These are phyloP conservation scores for Aspergillus neotritici DNA, from an alignment of 2,329 filamentous ascomycete genomes.

Conservation along the genomic window DNA sequence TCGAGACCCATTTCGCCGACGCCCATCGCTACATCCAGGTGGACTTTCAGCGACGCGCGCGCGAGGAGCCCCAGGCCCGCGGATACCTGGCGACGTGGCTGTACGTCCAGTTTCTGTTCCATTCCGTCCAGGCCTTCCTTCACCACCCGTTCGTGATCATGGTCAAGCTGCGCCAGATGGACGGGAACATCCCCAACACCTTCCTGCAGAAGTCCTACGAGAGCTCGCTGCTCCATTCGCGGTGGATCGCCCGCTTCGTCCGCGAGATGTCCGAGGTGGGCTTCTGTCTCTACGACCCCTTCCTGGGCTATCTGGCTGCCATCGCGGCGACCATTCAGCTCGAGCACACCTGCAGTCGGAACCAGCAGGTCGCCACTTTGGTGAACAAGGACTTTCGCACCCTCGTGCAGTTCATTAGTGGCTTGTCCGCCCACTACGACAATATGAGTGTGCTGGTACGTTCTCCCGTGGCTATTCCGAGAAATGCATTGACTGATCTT, in stretches of 20 bases:
- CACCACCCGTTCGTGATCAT: slow-evolving; percentile 26
- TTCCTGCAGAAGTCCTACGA: slow-evolving; percentile 26
- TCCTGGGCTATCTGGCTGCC: slow-evolving; percentile 23
- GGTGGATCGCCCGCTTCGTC: slow-evolving; percentile 23
- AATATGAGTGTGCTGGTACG: slow-evolving; percentile 20
- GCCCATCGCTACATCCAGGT: slow-evolving; percentile 24
- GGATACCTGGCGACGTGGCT: slow-evolving; percentile 23
- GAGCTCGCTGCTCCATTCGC: slow-evolving; percentile 23
- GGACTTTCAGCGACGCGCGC: slow-evolving; percentile 20
- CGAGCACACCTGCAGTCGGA: slow-evolving; percentile 22
- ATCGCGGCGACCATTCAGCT: slow-evolving; percentile 26
- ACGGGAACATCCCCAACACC: slow-evolving; percentile 19
- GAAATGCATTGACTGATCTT: background rate
- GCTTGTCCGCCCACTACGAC: slow-evolving; percentile 16
- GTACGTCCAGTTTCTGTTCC: slow-evolving; percentile 24
- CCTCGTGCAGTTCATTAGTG: slow-evolving; percentile 18
- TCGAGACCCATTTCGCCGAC: slow-evolving; percentile 24
- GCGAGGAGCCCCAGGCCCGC: slow-evolving; percentile 17
- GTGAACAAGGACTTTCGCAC: slow-evolving; percentile 19
- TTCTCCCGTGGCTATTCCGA: background rate
- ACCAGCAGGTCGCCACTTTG: slow-evolving; percentile 19
- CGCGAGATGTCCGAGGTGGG: slow-evolving; percentile 20
- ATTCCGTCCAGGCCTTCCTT: slow-evolving; percentile 20
- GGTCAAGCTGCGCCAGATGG: slow-evolving; percentile 22
- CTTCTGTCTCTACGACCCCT: slow-evolving; percentile 20